Conservation (phyloP, 179 eudicot genomes). For the Pouteria campechiana region DNA sequence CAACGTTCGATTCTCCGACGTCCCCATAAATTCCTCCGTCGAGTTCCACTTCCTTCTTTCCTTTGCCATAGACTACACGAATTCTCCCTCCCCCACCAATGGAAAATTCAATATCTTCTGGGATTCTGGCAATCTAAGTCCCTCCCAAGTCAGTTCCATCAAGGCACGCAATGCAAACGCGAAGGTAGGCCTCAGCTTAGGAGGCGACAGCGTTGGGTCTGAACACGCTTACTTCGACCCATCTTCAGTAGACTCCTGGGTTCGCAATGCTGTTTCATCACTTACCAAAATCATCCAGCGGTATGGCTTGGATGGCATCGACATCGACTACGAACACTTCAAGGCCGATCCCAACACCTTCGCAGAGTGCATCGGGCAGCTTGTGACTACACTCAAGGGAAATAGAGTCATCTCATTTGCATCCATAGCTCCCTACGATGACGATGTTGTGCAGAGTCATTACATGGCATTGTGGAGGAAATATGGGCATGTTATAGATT, state of each 20-base stretch:
- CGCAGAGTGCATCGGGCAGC: slow-evolving; percentile 39
- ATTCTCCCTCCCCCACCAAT: slow-evolving; percentile 23
- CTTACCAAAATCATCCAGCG: slow-evolving; percentile 18
- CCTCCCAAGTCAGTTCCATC: slow-evolving; percentile 4
- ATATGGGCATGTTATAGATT: slow-evolving; percentile 41
- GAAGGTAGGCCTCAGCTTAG: slow-evolving; percentile 24
- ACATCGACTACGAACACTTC: slow-evolving; percentile 58
- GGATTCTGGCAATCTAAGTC: slow-evolving; percentile 9
- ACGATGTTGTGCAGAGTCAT: slow-evolving; percentile 27
- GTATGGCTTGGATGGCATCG: slow-evolving; percentile 41
- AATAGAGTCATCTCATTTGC: slow-evolving; percentile 31
- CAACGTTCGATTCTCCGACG: slow-evolving; percentile 17
- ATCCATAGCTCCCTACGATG: slow-evolving; percentile 49
- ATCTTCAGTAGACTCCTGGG: slow-evolving; percentile 38
- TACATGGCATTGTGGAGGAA: slow-evolving; percentile 41
- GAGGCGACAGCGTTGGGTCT: slow-evolving; percentile 28
- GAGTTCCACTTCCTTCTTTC: slow-evolving; percentile 27
- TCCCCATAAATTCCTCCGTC: slow-evolving; percentile 20
- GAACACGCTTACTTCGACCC: slow-evolving; percentile 28
- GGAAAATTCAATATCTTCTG: slow-evolving; percentile 14
- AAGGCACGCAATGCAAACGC: slow-evolving; percentile 10
- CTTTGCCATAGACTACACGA: slow-evolving; percentile 27
- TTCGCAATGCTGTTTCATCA: slow-evolving; percentile 40
- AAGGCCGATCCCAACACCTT: slow-evolving; percentile 19
- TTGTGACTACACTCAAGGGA: slow-evolving; percentile 29